Percentiles rank a stretch among this genome's conserved stretches.
Evolutionary conservation across 768 basidiomycete genomes (phyloP).

Genomic region (Serendipita sp.): DNA sequence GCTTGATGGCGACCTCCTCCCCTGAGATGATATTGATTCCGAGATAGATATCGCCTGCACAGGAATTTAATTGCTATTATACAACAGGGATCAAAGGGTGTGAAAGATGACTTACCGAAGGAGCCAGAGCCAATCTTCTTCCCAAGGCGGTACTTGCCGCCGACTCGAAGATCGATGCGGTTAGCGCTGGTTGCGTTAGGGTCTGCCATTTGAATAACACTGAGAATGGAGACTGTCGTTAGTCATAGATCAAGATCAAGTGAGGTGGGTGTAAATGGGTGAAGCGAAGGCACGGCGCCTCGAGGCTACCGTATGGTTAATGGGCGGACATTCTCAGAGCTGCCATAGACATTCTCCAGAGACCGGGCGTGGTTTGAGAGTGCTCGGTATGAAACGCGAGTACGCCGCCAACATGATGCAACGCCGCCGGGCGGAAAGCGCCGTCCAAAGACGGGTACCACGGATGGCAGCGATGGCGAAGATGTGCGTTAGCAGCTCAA

Average conservation of each 20-base stretch:
- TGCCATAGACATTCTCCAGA: background rate
- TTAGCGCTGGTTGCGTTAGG: constrained; percentile 28
- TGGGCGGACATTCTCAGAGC: background rate
- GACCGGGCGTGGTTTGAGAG: too few species aligned
- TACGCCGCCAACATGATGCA: too few species aligned
- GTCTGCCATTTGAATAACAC: constrained; percentile 46
- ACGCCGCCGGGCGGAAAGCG: too few species aligned
- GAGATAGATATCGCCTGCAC: constrained; percentile 89
- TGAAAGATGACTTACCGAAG: constrained; percentile 50
- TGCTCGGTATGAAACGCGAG: too few species aligned
- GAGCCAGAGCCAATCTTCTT: constrained; percentile 99
- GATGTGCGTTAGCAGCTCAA: background rate
- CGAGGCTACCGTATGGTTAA: background rate
- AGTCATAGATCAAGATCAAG: constrained; percentile 3
- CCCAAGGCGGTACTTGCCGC: constrained; percentile 92
- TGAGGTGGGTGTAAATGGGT: background rate
- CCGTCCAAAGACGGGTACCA: background rate
- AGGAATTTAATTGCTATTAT: background rate
- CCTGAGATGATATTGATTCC: constrained; percentile 99
- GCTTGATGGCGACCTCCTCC: constrained; percentile 99
- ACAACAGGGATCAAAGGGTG: background rate
- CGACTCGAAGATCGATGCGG: constrained; percentile 76
- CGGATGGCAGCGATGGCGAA: background rate
- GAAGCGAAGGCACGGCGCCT: constrained; percentile 5
- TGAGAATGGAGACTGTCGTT: background rate